Evolutionary conservation across 306 rosid genomes (phyloP), one percentile per base, ranked within the genome.

Genomic region (Gillenia trifoliata): DNA sequence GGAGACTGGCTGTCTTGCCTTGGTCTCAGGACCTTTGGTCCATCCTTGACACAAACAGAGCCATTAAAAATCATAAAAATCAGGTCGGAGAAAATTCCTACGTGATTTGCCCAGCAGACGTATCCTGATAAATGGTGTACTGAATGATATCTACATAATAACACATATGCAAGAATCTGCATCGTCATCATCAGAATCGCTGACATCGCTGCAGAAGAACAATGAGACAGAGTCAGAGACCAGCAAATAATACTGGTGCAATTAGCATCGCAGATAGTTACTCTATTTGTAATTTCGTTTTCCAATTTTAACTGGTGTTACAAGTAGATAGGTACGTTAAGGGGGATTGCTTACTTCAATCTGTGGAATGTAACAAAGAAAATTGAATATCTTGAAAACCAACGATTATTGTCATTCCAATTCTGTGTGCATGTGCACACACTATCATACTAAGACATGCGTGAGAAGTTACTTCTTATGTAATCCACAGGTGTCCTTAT

Each of bases 171-270:
- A 91, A 83, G 94, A 81, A 86, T 91, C 97, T 8, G 78, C 38
- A 57, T 89, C 94, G 40, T 84, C 97, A 9, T 87, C 94, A 47
- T 91, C 97, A 34, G 94, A 89, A 79, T 89, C 94, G 26, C 97
- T 89, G 62, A 78, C 83, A 50, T 89, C 97, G 55, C 97, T 91
- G 94, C 92, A 87, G 50, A 87, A 41, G 80, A 75, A 72, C 66
- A 73, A 1, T 43, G 72, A 83, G 69, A 72, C 56, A 26, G 56
- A 76, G 75, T 43, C 28, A 85, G 77, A 73, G 3, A 55, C 55
- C 63, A 30, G 28, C 49, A 57, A 78, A 55, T 50, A 10, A 41
- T 3, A 43, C 68, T 31, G 1, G 28, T 33, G 68, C 20, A 54
- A 45, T 26, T 57, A 26, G 79, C 70, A 62, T 45, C 29, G 67